phyloP scores from a whole-genome alignment of 768 basidiomycete species.

The Myochromella boudieri region DNA sequence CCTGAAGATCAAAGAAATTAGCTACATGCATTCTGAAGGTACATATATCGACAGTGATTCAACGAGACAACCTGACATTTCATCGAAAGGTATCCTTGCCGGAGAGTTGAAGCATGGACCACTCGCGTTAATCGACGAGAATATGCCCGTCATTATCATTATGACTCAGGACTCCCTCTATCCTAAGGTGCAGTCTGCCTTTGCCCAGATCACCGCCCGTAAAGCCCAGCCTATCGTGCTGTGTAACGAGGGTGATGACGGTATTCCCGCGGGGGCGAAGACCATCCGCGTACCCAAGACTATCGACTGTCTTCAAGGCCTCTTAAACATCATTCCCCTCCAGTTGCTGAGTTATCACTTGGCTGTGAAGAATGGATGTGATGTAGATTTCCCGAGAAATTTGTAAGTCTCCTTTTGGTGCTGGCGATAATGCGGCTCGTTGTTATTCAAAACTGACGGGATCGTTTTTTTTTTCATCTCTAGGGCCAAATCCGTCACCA shows the following conservation, averaged over 20 bases:
- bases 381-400: conserved; percentile 98
- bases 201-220: conserved; percentile 95
- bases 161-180: conserved; percentile 99
- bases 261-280: conserved; percentile 70
- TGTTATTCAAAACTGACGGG: conserved; percentile 3
- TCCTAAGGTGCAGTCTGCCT: conserved; percentile 96
- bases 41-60: conserved; percentile 18
- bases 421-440: too few relatives aligned
- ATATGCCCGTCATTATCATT: conserved; percentile 98
- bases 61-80: conserved; percentile 2
- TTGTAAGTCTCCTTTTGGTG: conserved; percentile 76
- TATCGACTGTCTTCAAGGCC: conserved; percentile 91
- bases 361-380: conserved; percentile 92
- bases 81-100: conserved; percentile 91
- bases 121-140: conserved; percentile 95
- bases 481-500: conserved; percentile 78
- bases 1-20: conserved; percentile 99
- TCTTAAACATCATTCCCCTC: conserved; percentile 95
- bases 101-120: conserved; percentile 99
- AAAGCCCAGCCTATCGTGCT: conserved; percentile 95
- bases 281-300: conserved; percentile 95
- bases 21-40: conserved; percentile 86
- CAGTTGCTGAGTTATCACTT: conserved; percentile 96
- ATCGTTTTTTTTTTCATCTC: conserved; percentile 9
- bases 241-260: conserved; percentile 90